These are phyloP conservation scores for Maudiozyma turicensis DNA, from an alignment of 805 yeast genomes.

Conservation along the genomic window DNA sequence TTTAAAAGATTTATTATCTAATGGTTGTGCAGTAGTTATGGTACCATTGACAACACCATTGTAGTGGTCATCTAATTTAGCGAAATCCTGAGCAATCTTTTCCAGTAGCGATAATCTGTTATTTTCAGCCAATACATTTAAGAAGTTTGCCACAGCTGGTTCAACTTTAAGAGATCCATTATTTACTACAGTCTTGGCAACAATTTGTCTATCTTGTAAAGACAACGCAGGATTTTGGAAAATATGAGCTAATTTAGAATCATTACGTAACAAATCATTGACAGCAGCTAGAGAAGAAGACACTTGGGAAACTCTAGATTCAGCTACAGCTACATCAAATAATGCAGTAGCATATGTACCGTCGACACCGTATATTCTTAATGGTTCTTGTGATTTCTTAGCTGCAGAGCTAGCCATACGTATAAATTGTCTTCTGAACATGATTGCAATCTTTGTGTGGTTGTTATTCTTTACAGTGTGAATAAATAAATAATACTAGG, in stretches of 20 bases:
- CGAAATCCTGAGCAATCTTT: slow-evolving; percentile 60
- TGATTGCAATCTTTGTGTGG: neutral
- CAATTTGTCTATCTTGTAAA: slow-evolving; percentile 58
- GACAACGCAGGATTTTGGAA: slow-evolving; percentile 81
- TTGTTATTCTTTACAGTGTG: neutral
- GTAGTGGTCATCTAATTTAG: slow-evolving; percentile 74
- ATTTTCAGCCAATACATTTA: slow-evolving; percentile 83
- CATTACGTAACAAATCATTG: slow-evolving; percentile 42
- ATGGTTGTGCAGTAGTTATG: slow-evolving; percentile 76
- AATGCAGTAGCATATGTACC: slow-evolving; percentile 96
- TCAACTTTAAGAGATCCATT: slow-evolving; percentile 39
- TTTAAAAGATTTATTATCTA: slow-evolving; percentile 70
- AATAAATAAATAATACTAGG: too few relatives aligned
- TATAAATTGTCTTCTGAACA: slow-evolving; percentile 4
- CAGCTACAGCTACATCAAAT: slow-evolving; percentile 61
- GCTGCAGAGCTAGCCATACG: slow-evolving; percentile 15
- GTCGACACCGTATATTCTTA: slow-evolving; percentile 88
- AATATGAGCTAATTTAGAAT: slow-evolving; percentile 50
- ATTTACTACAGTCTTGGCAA: slow-evolving; percentile 47
- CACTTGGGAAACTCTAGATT: slow-evolving; percentile 37
- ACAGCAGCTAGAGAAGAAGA: slow-evolving; percentile 54
- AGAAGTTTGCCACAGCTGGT: slow-evolving; percentile 63
- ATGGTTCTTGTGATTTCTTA: slow-evolving; percentile 62
- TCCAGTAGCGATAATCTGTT: slow-evolving; percentile 73
- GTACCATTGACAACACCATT: slow-evolving; percentile 89